A percentile compares a stretch with the other conserved stretches of the same genome.
Conservation (phyloP, 352 stramenopile genomes). For the Phytophthora parvispora region DNA sequence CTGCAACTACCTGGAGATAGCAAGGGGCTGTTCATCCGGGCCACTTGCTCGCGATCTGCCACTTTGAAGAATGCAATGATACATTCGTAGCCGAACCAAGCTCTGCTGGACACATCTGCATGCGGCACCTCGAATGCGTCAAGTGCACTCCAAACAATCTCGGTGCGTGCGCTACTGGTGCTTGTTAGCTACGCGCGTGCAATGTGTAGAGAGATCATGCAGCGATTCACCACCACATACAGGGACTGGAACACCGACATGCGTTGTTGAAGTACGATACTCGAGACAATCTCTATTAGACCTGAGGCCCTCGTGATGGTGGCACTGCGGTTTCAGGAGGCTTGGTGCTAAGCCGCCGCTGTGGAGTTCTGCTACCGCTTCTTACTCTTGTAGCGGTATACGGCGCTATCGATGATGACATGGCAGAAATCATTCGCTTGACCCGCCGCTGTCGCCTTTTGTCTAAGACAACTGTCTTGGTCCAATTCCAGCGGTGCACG, state of each 20-base stretch:
- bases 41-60: neutral
- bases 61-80: constrained; percentile 1
- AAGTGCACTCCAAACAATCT: neutral
- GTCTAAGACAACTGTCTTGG: constrained; percentile 31
- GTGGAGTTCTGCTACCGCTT: constrained; percentile 5
- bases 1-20: neutral
- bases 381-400: constrained; percentile 1
- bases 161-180: neutral
- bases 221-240: neutral
- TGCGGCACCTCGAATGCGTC: neutral
- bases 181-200: neutral
- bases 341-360: constrained; percentile 7
- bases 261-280: no score
- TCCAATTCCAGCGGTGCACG: constrained; percentile 43
- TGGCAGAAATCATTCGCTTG: constrained; percentile 27
- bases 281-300: neutral
- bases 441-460: constrained; percentile 30
- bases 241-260: no score
- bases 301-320: neutral
- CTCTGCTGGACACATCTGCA: neutral
- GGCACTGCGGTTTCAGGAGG: neutral
- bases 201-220: neutral
- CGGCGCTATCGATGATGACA: constrained; percentile 11
- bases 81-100: neutral
- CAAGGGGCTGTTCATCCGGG: neutral